Evolutionary conservation across 345 rosid species (phyloP).

Genomic region (Geranium rotundifolium): DNA sequence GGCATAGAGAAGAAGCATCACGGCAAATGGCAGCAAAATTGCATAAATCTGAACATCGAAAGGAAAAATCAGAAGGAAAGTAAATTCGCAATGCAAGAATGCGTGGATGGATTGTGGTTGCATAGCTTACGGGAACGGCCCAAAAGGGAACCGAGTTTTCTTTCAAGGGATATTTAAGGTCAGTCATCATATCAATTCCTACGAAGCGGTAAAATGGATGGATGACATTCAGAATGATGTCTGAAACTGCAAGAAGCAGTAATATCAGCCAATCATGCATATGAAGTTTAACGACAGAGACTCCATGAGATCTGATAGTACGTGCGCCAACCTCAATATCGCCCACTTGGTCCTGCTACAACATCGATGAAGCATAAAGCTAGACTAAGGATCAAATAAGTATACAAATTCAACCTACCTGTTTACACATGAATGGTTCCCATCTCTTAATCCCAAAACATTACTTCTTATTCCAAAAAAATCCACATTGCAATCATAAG

Average conservation of each 20-base stretch:
- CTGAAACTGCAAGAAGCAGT: conserved; percentile 46
- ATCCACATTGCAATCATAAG: too few relatives aligned
- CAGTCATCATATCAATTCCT: conserved; percentile 70
- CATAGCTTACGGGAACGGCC: conserved; percentile 73
- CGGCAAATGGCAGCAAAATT: conserved; percentile 46
- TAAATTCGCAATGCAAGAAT: too few relatives aligned
- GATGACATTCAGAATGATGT: conserved; percentile 43
- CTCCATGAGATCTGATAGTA: conserved; percentile 69
- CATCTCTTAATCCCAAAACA: too few relatives aligned
- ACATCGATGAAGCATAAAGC: too few relatives aligned
- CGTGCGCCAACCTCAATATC: conserved; percentile 64
- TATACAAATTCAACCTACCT: too few relatives aligned
- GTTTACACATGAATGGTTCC: too few relatives aligned
- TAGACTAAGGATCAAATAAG: neutral
- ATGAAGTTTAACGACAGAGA: conserved; percentile 52
- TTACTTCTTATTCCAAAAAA: too few relatives aligned
- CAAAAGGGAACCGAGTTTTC: conserved; percentile 69
- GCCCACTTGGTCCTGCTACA: neutral
- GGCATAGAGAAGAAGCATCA: conserved; percentile 53
- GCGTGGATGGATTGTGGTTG: too few relatives aligned
- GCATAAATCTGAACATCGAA: conserved; percentile 48
- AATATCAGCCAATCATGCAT: conserved; percentile 91
- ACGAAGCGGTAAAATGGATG: conserved; percentile 91
- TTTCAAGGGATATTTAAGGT: conserved; percentile 64
- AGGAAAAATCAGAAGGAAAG: neutral